These are phyloP conservation scores for Magnusiomyces fungicola DNA, from an alignment of 1,139 yeast genomes.

Conservation along the genomic window DNA sequence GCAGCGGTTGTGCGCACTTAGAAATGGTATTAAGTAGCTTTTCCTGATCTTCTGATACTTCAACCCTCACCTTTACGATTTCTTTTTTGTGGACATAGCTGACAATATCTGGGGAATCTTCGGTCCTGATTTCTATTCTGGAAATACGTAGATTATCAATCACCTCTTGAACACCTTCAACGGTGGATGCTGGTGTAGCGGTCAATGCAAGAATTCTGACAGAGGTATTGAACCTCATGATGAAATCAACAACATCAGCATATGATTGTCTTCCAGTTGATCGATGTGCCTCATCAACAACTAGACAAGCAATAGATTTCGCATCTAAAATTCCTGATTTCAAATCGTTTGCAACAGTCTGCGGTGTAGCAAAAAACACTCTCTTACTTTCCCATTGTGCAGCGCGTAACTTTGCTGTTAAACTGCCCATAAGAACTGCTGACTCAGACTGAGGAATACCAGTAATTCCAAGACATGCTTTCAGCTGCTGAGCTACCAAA, in stretches of 20 bases:
- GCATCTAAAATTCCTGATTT: conserved; percentile 70
- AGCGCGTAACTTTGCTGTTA: conserved; percentile 37
- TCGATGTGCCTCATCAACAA: conserved; percentile 94
- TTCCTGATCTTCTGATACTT: conserved; percentile 45
- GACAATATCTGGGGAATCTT: conserved; percentile 70
- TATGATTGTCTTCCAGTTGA: conserved; percentile 89
- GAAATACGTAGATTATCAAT: conserved; percentile 68
- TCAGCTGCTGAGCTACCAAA: conserved; percentile 93
- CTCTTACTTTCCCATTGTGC: conserved; percentile 69
- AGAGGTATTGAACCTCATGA: conserved; percentile 56
- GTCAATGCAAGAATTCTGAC: conserved; percentile 79
- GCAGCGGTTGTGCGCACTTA: conserved; percentile 55
- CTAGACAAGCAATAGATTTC: conserved; percentile 61
- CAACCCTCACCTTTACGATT: conserved; percentile 52
- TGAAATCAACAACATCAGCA: conserved; percentile 64
- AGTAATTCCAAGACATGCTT: conserved; percentile 83
- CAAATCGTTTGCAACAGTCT: conserved; percentile 88
- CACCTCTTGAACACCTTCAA: conserved; percentile 83
- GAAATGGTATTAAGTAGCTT: conserved; percentile 47
- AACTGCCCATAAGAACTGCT: conserved; percentile 66
- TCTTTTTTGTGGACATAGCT: conserved; percentile 69
- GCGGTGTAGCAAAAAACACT: conserved; percentile 93
- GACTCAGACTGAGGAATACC: conserved; percentile 73
- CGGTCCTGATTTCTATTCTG: conserved; percentile 78
- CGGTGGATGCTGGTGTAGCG: conserved; percentile 89